A percentile compares a stretch with the other conserved stretches of the same genome.
These are phyloP conservation scores for Apophysomyces variabilis DNA, from an alignment of 371 early-diverging fungal genomes.

Conservation along the genomic window DNA sequence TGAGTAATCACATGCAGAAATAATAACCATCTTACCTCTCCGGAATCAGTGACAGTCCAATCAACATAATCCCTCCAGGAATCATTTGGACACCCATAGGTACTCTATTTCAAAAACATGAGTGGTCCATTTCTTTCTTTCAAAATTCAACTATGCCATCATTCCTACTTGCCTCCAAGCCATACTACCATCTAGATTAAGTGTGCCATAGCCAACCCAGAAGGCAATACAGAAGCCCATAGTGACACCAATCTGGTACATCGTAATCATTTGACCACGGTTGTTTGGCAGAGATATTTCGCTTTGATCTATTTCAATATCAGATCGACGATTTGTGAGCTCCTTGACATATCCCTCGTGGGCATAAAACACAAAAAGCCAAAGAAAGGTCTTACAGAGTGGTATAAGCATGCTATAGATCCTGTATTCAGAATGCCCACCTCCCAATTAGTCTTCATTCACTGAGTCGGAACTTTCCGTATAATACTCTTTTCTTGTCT, in stretches of 20 bases:
- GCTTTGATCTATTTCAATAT: slow-evolving; percentile 65
- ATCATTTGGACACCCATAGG: slow-evolving; percentile 80
- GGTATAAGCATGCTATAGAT: slow-evolving; percentile 46
- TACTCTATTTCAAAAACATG: slow-evolving; percentile 24
- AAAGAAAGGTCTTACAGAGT: slow-evolving; percentile 31
- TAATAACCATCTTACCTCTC: slow-evolving; percentile 27
- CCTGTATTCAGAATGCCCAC: slow-evolving; percentile 13
- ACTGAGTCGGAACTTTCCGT: no score
- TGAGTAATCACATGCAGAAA: slow-evolving; percentile 1
- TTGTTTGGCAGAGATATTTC: slow-evolving; percentile 83
- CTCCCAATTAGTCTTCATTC: no score
- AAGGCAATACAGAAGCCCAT: slow-evolving; percentile 55
- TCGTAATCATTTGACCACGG: slow-evolving; percentile 87
- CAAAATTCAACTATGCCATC: neutral
- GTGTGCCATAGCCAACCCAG: slow-evolving; percentile 46
- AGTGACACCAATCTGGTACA: slow-evolving; percentile 92
- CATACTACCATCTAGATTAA: slow-evolving; percentile 19
- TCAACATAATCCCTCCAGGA: slow-evolving; percentile 69
- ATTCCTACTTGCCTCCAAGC: slow-evolving; percentile 49
- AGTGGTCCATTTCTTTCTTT: slow-evolving; percentile 25
- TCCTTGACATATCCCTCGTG: no score
- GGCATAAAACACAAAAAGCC: no score
- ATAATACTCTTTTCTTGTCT: neutral
- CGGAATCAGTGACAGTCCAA: slow-evolving; percentile 73
- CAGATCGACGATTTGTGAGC: neutral